phyloP scores from a whole-genome alignment of 2,329 filamentous ascomycete species.

The Fusarium compactum region DNA sequence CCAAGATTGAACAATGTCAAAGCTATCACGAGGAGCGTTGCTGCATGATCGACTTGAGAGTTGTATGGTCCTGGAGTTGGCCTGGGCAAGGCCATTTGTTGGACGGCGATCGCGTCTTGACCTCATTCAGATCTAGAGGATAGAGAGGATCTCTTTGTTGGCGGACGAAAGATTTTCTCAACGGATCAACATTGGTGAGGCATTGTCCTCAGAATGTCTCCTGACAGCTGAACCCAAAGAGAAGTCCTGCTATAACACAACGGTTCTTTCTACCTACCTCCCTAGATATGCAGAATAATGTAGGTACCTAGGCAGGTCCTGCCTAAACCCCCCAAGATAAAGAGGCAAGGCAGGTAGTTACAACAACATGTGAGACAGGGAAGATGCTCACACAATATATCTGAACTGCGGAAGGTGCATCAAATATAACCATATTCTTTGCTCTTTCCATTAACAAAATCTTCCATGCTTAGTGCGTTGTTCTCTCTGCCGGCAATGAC shows the following conservation, averaged over 20 bases:
- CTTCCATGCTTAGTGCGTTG: neutral
- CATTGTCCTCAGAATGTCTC: neutral
- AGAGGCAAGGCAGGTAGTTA: neutral
- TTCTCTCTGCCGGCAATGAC: neutral
- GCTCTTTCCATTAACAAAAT: neutral
- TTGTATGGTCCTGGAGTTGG: neutral
- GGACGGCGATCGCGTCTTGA: neutral
- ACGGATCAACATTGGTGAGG: neutral
- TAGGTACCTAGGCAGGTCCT: neutral
- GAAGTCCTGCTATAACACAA: neutral
- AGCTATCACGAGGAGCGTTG: neutral
- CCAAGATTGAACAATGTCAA: slow-evolving; percentile 27
- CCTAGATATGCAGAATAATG: neutral
- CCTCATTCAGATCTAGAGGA: slow-evolving; percentile 15
- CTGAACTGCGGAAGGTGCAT: neutral
- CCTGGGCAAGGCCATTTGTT: neutral
- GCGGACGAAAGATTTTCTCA: neutral
- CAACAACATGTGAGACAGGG: neutral
- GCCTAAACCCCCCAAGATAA: neutral
- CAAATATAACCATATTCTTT: neutral
- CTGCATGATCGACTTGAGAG: neutral
- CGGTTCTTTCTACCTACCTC: neutral
- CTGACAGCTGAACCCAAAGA: neutral
- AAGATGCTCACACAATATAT: neutral
- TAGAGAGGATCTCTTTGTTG: neutral